Conservation (phyloP, 1,284 basidiomycete species). For the Sphagnurus paluster region DNA sequence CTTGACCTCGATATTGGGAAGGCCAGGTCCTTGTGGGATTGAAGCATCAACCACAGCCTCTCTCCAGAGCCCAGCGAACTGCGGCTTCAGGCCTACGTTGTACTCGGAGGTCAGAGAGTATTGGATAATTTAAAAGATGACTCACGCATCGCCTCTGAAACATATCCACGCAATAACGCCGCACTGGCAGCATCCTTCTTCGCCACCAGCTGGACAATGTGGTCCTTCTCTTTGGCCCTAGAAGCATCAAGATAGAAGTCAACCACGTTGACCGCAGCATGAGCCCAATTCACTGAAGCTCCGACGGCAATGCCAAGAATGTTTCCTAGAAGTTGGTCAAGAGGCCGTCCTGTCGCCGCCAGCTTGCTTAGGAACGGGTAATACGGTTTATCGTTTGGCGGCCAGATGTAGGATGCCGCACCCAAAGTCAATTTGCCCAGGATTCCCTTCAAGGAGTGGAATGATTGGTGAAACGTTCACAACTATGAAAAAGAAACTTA, state of each 20-base stretch:
- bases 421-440: conserved; percentile 21
- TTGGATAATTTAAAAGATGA: conserved; percentile 7
- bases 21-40: conserved; percentile 39
- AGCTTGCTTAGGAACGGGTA: conserved; percentile 46
- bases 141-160: conserved; percentile 53
- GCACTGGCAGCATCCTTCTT: conserved; percentile 34
- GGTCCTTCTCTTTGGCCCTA: conserved; percentile 35
- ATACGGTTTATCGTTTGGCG: conserved; percentile 33
- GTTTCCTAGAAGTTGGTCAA: conserved; percentile 43
- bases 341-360: conserved; percentile 38
- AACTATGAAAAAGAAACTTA: conserved; percentile 18
- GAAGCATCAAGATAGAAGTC: conserved; percentile 56
- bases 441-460: conserved; percentile 20
- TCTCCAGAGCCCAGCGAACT: conserved; percentile 48
- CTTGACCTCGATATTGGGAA: conserved; percentile 37
- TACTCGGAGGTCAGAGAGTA: background rate
- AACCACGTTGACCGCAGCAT: conserved; percentile 46
- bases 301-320: conserved; percentile 50
- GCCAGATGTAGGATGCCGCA: conserved; percentile 30
- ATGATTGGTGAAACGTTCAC: background rate
- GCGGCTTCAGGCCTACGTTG: conserved; percentile 38
- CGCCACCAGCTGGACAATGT: conserved; percentile 39
- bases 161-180: conserved; percentile 48
- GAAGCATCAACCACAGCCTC: conserved; percentile 34
- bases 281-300: conserved; percentile 46